Evolutionary conservation across 352 stramenopile species (phyloP), one percentile per base, ranked within the genome.

Genomic region (Phytophthora sojae): DNA sequence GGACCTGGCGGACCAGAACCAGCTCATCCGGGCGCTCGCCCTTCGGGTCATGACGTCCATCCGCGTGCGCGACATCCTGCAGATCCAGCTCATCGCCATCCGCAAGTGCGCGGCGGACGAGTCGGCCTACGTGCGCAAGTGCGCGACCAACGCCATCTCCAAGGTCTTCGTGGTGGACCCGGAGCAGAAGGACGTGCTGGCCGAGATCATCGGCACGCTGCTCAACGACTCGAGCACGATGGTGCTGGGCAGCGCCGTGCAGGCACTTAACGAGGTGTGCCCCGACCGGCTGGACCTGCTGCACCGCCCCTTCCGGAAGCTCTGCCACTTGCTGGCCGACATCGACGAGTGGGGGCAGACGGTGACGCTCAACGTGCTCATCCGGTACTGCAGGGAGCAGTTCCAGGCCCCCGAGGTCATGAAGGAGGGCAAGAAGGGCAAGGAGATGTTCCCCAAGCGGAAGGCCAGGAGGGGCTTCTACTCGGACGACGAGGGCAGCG

Each of bases 281-380:
- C 97, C 97, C 0, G 82, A 98, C 42, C 84, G 95, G 5, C 85
- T 99, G 52, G 96, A 99, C 66, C 71, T 99, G 30, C 81, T 99
- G 35, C 97, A 99, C 76, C 80, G 79, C 0, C 90, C 87, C 60
- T 99, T 98, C 86, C 89, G 97, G 29, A 99, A 99, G 81, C 83
- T 99, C 37, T 99, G 97, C 84, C 96, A 99, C 73, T 81, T 99
- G 59, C 79, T 99, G 19, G 98, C 97, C 0, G 98, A 99, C 80
- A 97, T 99, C 62, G 98, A 99, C 83, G 98, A 99, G 77, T 99
- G 98, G 98, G 95, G 95, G 6, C 98, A 99, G 73, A 97, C 99
- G 32, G 84, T 98, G n/a, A 88, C 83, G 9, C 83, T 99, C 25
- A 92, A 99, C 66, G 84, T 98, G 56, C 85, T 99, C 45, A 92